Base-by-base conservation (phyloP, 805 yeast genomes). In the Clavispora fructus region DNA sequence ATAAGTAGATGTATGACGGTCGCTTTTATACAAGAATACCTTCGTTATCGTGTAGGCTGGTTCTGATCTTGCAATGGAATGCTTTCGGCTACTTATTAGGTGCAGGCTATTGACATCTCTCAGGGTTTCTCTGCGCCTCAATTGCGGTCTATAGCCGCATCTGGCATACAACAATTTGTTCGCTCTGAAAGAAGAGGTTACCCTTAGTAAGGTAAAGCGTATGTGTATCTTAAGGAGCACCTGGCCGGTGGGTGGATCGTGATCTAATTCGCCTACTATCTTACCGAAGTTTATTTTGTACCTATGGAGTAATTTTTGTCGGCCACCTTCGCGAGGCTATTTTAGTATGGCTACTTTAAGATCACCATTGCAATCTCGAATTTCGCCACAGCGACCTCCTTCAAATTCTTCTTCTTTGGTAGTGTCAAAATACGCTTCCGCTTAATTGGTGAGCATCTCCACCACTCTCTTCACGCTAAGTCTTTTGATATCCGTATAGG, bases 381-480 rank as follows among this genome's bases (percentile, higher is more conserved):
- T 19, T 19, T 19, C 23, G 23, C 23, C 23, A 19, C 5, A 19
- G 23, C 23, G 23, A 19, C 5, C 5, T 19, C 5, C 23, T 19
- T 19, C 23, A 19, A 19, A 4, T 19, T 19, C 3, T 19, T 19
- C 23, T 19, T 19, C 23, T 5, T 19, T 19, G 3, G 23, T 19
- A 19, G 23, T 19, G 23, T 19, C 23, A 19, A 19, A 19, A 19
- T 19, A 19, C 23, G 23, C 23, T 19, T 19, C 13, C 13, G n/a
- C 40, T 19, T 16, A 41, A 7, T 35, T 73, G 83, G 89, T 82
- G 54, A 92, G 72, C 74, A 85, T 81, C 50, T 83, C 82, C 16
- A 94, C 98, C 0, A 96, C 96, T 85, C 95, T 85, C 48, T 85
- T 89, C 9, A 92, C 96, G 60, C 92, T 86, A 55, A 92, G 70